Percentiles rank a stretch among this genome's conserved stretches.
These are phyloP conservation scores for Cadophora sp. DNA, from an alignment of 2,329 filamentous ascomycete species.

Conservation along the genomic window DNA sequence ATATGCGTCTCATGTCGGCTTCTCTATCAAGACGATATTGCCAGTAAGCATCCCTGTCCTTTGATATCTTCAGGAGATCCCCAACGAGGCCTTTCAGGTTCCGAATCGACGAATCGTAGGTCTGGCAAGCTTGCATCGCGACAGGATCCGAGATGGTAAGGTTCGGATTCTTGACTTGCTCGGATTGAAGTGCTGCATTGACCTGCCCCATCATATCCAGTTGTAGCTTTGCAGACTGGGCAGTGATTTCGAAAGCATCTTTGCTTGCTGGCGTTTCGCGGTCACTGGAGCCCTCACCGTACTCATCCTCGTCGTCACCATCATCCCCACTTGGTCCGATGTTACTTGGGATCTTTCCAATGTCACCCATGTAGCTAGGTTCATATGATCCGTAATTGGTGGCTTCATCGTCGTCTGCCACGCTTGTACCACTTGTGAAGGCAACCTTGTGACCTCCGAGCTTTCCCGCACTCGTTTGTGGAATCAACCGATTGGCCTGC, in stretches of 20 bases:
- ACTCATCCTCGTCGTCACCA: slow-evolving; percentile 75
- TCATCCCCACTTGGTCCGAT: slow-evolving; percentile 51
- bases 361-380: slow-evolving; percentile 55
- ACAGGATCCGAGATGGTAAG: slow-evolving; percentile 78
- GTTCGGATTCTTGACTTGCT: slow-evolving; percentile 72
- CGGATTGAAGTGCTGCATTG: slow-evolving; percentile 77
- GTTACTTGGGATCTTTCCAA: slow-evolving; percentile 39
- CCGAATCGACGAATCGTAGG: slow-evolving; percentile 88
- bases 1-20: slow-evolving; percentile 89
- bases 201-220: slow-evolving; percentile 89
- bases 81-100: slow-evolving; percentile 85
- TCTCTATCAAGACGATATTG: slow-evolving; percentile 93
- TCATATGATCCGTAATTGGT: slow-evolving; percentile 61
- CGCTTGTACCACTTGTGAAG: slow-evolving; percentile 45
- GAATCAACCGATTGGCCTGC: slow-evolving; percentile 43
- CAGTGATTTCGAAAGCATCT: slow-evolving; percentile 96
- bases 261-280: slow-evolving; percentile 80
- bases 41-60: slow-evolving; percentile 96
- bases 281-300: slow-evolving; percentile 80
- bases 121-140: slow-evolving; percentile 77
- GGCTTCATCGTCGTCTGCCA: slow-evolving; percentile 58
- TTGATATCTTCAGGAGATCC: slow-evolving; percentile 88
- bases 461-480: slow-evolving; percentile 39
- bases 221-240: slow-evolving; percentile 91
- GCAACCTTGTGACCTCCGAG: slow-evolving; percentile 39